These are phyloP conservation scores for Fusarium sp. DNA, from an alignment of 2,329 filamentous ascomycete species.

Conservation along the genomic window DNA sequence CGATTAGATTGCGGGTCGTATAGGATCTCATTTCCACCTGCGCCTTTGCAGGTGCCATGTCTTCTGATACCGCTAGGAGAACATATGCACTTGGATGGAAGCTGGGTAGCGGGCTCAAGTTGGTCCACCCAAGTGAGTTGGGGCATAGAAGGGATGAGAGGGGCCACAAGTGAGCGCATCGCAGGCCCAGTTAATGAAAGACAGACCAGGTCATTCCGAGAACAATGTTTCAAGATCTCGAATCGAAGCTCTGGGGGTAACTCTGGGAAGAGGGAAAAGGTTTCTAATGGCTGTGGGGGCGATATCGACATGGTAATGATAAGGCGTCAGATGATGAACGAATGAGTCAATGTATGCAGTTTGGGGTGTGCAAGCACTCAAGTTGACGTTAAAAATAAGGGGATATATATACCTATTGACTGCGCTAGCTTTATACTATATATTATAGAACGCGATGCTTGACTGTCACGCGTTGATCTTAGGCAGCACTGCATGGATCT, in stretches of 20 bases:
- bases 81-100: background rate
- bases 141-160: background rate
- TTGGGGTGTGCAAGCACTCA: too few relatives aligned
- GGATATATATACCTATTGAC: background rate
- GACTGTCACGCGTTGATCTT: background rate
- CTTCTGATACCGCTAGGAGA: accelerated
- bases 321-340: background rate
- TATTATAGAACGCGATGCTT: background rate
- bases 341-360: background rate
- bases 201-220: slow-evolving; percentile 13
- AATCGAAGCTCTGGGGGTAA: slow-evolving; percentile 23
- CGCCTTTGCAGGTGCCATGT: background rate
- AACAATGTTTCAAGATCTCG: slow-evolving; percentile 2
- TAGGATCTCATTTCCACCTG: accelerated
- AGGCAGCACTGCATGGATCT: slow-evolving; percentile 2
- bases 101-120: background rate
- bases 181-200: slow-evolving; percentile 3
- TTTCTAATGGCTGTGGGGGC: background rate
- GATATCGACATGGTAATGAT: slow-evolving; percentile 4
- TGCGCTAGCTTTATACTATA: background rate
- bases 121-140: slow-evolving; percentile 15
- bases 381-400: too few relatives aligned
- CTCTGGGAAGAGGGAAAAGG: slow-evolving; percentile 6
- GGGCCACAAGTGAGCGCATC: background rate
- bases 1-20: background rate